Evolutionary conservation across 495 filamentous ascomycete species (phyloP).

Genomic region (Xylaria telfairii): DNA sequence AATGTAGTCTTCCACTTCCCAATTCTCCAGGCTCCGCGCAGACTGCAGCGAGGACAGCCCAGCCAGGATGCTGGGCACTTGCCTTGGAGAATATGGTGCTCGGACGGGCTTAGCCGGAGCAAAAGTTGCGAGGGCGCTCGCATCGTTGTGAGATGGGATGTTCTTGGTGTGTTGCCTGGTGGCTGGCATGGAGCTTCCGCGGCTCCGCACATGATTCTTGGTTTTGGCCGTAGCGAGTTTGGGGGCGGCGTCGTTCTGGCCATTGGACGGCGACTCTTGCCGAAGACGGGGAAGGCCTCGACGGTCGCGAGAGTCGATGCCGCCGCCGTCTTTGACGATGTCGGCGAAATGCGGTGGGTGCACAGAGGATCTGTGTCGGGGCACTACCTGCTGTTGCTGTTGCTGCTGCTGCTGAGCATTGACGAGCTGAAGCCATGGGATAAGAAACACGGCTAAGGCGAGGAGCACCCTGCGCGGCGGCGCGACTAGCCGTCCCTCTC

Average conservation of each 20-base stretch:
- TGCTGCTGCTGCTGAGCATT: constrained; percentile 67
- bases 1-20: constrained; percentile 99
- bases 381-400: constrained; percentile 29
- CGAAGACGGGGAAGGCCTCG: constrained; percentile 29
- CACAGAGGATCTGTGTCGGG: constrained; percentile 35
- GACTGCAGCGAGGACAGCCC: constrained; percentile 78
- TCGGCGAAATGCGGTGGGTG: constrained; percentile 35
- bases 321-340: constrained; percentile 39
- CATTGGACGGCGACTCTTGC: constrained; percentile 41
- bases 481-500: constrained; percentile 55
- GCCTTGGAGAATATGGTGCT: constrained; percentile 76
- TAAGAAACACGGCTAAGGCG: constrained; percentile 55
- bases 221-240: constrained; percentile 36
- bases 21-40: constrained; percentile 97
- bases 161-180: constrained; percentile 48
- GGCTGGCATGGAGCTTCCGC: constrained; percentile 27
- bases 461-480: constrained; percentile 52
- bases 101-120: constrained; percentile 89
- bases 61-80: constrained; percentile 53
- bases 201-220: constrained; percentile 26
- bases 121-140: constrained; percentile 91
- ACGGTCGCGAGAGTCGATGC: constrained; percentile 30
- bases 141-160: constrained; percentile 67
- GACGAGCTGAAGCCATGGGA: constrained; percentile 59
- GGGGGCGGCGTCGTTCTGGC: constrained; percentile 24